Base-by-base conservation (phyloP, 352 stramenopile species). In the Aphanomyces cochlioides region DNA sequence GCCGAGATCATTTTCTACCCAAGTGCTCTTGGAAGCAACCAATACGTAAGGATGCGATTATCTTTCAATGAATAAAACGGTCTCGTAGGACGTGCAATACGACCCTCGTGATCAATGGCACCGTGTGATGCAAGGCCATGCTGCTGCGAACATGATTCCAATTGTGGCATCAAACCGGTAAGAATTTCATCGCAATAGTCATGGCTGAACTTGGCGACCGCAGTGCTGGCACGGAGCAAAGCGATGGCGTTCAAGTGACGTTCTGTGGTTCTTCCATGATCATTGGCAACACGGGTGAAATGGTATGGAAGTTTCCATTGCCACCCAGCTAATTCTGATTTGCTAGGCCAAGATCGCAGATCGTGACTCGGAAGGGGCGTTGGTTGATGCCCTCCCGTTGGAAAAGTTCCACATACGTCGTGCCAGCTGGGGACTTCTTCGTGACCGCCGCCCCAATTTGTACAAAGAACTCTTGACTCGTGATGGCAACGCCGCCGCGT, bases 211-310 rank as follows among this genome's bases (percentile, higher is more conserved):
- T 15, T 19, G 28, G 28, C 28, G 28, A 28, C 28, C 28, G 28
- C 60, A 70, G 64, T 67, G 86, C 97, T 8, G 91, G 90, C 45
- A 73, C 77, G 7, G 90, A 97, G 72, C 66, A 94, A 7, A 77
- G 89, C 48, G 80, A 96, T 50, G 82, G 85, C 37, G 81, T 90
- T 40, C 87, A 88, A n/a, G 85, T 97, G 50, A 93, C 85, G n/a
- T 97, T 97, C 70, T 95, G 92, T 56, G 91, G 91, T 3, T 95
- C 85, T 43, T 96, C 88, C 1, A 97, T 97, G 77, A 97, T 97
- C 74, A 93, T 87, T 21, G 89, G 92, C 28, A 87, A 96, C 65
- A 97, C 88, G 13, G 91, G 91, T 40, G 89, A 95, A 64, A 91
- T 97, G 79, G 84, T 96, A 69, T 40, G 70, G 53, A 8, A 6